Conservation (phyloP, 495 filamentous ascomycete species). For the Hypoxylon fuscum region DNA sequence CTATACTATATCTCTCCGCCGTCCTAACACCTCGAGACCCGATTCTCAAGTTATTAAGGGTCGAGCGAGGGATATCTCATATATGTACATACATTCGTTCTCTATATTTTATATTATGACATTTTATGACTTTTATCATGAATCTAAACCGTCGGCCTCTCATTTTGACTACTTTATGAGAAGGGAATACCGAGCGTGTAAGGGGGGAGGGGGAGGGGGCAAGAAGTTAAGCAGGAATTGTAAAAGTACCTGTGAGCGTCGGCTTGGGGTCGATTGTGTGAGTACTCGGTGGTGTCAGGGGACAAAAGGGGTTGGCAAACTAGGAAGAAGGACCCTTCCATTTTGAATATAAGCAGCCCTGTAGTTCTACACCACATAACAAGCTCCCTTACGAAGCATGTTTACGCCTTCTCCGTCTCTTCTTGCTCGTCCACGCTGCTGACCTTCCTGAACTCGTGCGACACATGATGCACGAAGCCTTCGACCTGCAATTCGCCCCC, state of each 20-base stretch:
- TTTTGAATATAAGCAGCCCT: background rate
- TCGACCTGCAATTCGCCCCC: constrained; percentile 29
- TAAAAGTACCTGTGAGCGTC: too few species aligned
- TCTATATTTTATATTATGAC: constrained; percentile 14
- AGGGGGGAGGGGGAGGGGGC: too few species aligned
- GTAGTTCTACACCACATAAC: too few species aligned
- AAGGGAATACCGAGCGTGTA: too few species aligned
- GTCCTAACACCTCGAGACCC: constrained; percentile 1
- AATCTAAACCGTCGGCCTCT: constrained; percentile 13
- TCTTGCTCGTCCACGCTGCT: constrained; percentile 67
- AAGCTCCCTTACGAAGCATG: too few species aligned
- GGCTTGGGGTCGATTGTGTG: too few species aligned
- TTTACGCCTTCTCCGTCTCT: constrained; percentile 61
- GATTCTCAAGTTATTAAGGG: background rate
- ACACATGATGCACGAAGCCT: constrained; percentile 29
- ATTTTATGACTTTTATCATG: constrained; percentile 11
- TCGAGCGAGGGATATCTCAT: background rate
- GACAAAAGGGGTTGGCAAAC: too few species aligned
- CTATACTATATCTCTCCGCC: constrained; percentile 2
- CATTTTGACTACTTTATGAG: constrained; percentile 35
- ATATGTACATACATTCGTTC: constrained; percentile 36
- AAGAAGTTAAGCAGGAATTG: too few species aligned
- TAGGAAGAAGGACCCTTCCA: background rate
- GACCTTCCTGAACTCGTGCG: constrained; percentile 55
- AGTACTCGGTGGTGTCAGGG: too few species aligned